phyloP scores from a whole-genome alignment of 2,329 filamentous ascomycete species.

The Didymella arachidicola region DNA sequence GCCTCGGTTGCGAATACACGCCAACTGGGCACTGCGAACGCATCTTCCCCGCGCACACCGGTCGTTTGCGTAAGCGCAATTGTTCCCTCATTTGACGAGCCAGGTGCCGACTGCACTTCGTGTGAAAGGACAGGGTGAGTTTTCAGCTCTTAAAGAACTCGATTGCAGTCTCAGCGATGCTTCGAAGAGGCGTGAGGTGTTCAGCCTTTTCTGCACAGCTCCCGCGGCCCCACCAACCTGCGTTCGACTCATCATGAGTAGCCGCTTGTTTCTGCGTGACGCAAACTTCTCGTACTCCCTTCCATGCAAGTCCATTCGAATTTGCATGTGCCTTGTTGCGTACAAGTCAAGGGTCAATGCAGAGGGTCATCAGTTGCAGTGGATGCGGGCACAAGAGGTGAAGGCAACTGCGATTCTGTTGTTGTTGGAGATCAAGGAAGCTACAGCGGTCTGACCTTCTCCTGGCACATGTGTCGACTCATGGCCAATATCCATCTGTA shows the following conservation, averaged over 20 bases:
- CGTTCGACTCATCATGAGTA: constrained; percentile 1
- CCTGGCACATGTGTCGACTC: background rate
- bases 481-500: background rate
- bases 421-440: background rate
- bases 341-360: background rate
- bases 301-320: background rate
- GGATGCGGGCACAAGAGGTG: background rate
- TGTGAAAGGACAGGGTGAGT: background rate
- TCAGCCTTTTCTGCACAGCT: background rate
- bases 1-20: background rate
- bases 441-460: background rate
- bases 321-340: background rate
- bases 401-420: background rate
- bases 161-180: background rate
- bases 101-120: background rate
- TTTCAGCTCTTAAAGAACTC: background rate
- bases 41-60: constrained; percentile 4
- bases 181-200: background rate
- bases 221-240: background rate
- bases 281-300: no score
- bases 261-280: background rate
- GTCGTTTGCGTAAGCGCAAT: background rate
- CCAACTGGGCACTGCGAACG: background rate
- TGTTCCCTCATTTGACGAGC: background rate
- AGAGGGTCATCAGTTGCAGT: background rate